A percentile compares a stretch with the other conserved stretches of the same genome.
Conservation (phyloP, 345 rosid species). For the Rhodamnia argentea region DNA sequence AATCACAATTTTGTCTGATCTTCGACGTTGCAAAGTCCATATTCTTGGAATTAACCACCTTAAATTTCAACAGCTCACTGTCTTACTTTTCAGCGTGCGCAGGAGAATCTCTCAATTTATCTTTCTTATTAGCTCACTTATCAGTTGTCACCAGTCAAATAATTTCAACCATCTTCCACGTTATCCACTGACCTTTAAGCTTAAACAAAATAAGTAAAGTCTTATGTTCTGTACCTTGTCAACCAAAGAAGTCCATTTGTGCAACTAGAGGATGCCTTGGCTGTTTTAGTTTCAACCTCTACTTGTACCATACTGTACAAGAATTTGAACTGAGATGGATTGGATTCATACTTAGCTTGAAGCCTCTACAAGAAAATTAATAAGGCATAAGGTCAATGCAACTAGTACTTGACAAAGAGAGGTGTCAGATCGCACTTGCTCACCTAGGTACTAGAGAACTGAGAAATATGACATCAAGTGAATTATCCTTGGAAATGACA, state of each 20-base stretch:
- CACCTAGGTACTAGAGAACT: not conserved
- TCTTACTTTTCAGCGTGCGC: not conserved
- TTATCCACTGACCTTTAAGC: not conserved
- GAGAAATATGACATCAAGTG: not conserved
- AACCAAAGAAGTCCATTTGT: conserved; percentile 97
- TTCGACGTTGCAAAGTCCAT: not conserved
- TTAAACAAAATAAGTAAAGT: not conserved
- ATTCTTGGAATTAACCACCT: not conserved
- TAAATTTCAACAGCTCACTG: not conserved
- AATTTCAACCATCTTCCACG: not conserved
- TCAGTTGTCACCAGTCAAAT: not conserved
- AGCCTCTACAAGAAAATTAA: conserved; percentile 42
- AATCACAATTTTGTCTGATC: not conserved
- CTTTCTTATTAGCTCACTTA: not conserved
- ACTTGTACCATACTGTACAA: conserved; percentile 72
- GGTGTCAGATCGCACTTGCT: no score
- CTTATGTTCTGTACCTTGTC: conserved; percentile 45
- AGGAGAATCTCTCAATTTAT: not conserved
- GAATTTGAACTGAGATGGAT: conserved; percentile 52
- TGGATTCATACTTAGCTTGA: conserved; percentile 62
- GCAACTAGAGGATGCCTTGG: conserved; percentile 84
- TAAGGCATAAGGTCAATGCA: not conserved
- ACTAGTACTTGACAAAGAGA: not conserved
- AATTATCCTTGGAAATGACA: not conserved
- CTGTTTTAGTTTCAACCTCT: conserved; percentile 69